Evolutionary conservation across 2,329 filamentous ascomycete species (phyloP).

Genomic region (Waltergamsia citrina): DNA sequence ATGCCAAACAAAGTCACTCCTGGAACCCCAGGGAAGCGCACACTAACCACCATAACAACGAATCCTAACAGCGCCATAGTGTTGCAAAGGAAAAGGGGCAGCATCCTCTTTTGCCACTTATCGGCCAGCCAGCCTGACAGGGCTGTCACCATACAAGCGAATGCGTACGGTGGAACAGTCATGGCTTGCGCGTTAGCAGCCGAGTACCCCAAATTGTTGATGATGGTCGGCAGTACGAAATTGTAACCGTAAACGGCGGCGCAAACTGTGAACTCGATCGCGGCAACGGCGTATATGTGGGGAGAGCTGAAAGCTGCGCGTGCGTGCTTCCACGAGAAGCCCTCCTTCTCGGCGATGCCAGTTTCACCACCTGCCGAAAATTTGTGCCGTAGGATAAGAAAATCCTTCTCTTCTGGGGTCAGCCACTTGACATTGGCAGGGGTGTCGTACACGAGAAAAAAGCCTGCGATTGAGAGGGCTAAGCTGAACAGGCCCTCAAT

Average conservation of each 20-base stretch:
- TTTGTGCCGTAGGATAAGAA: neutral
- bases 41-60: neutral
- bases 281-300: neutral
- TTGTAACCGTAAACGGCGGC: neutral
- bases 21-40: neutral
- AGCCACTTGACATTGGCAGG: slow-evolving; percentile 6
- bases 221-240: slow-evolving; percentile 14
- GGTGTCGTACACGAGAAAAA: neutral
- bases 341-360: neutral
- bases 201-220: slow-evolving; percentile 16
- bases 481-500: slow-evolving; percentile 1
- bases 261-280: slow-evolving; percentile 1
- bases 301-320: neutral
- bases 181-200: slow-evolving; percentile 15
- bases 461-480: neutral
- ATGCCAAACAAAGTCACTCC: neutral
- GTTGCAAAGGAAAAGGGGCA: neutral
- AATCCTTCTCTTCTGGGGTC: slow-evolving; percentile 5
- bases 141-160: slow-evolving; percentile 18
- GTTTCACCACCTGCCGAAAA: neutral
- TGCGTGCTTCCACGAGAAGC: slow-evolving; percentile 2
- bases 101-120: neutral
- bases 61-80: neutral
- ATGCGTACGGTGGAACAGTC: slow-evolving; percentile 26
- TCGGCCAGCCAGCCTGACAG: neutral